Conservation (phyloP, 1,284 basidiomycete genomes). For the Kalmanozyma brasiliensis region DNA sequence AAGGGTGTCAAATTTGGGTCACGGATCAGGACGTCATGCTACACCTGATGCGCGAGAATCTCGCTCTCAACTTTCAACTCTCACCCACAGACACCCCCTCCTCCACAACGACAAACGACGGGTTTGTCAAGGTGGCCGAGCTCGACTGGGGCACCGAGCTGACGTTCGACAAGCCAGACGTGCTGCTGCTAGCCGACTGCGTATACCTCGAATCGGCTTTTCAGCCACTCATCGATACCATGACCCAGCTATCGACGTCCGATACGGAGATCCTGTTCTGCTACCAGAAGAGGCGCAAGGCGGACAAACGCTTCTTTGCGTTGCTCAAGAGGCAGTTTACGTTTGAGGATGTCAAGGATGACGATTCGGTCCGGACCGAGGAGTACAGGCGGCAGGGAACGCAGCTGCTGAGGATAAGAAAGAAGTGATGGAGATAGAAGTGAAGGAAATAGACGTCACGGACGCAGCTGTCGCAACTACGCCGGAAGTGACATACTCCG, state of each 20-base stretch:
- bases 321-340: slow-evolving; percentile 83
- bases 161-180: slow-evolving; percentile 71
- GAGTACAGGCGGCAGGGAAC: slow-evolving; percentile 60
- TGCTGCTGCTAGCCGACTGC: slow-evolving; percentile 76
- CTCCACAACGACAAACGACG: background rate
- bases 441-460: too few relatives aligned
- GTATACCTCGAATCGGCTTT: slow-evolving; percentile 92
- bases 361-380: slow-evolving; percentile 38
- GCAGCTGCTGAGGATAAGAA: slow-evolving; percentile 39
- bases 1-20: slow-evolving; percentile 72
- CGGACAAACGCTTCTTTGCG: slow-evolving; percentile 88
- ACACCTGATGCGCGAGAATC: slow-evolving; percentile 57
- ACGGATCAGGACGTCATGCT: slow-evolving; percentile 81
- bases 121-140: slow-evolving; percentile 9
- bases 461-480: too few relatives aligned
- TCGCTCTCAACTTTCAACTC: slow-evolving; percentile 43
- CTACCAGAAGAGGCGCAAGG: slow-evolving; percentile 93
- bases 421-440: slow-evolving; percentile 8
- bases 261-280: slow-evolving; percentile 77
- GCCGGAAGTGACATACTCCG: background rate
- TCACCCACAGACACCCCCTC: background rate
- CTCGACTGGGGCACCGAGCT: slow-evolving; percentile 65
- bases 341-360: slow-evolving; percentile 76
- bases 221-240: slow-evolving; percentile 83
- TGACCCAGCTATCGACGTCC: slow-evolving; percentile 74